A percentile compares a stretch with the other conserved stretches of the same genome.
phyloP scores from a whole-genome alignment of 139 green algal species.

The Chlamydomonas eustigma region DNA sequence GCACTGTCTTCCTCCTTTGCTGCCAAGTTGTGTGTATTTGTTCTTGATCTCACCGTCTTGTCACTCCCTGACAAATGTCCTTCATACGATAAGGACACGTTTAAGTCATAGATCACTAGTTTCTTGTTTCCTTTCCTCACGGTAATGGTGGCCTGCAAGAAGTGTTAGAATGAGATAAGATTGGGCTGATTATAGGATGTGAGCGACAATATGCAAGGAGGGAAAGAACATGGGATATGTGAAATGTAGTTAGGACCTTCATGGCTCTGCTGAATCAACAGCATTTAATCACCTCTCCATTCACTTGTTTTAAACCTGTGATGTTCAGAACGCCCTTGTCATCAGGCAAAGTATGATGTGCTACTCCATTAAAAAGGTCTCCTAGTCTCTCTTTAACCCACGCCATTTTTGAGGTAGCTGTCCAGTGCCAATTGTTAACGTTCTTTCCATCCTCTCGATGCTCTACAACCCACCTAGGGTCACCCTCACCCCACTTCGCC shows the following conservation, averaged over 20 bases:
- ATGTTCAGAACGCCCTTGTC: conserved; percentile 34
- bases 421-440: conserved; percentile 59
- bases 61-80: conserved; percentile 13
- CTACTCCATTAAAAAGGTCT: conserved; percentile 47
- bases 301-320: conserved; percentile 43
- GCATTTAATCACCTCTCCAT: conserved; percentile 66
- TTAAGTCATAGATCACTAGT: conserved; percentile 70
- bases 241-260: too few relatives aligned
- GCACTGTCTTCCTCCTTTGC: too few relatives aligned
- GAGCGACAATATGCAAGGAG: too few relatives aligned
- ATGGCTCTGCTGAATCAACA: too few relatives aligned
- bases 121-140: conserved; percentile 78
- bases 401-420: conserved; percentile 54
- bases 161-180: not conserved
- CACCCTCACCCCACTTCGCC: conserved; percentile 73
- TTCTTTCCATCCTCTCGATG: conserved; percentile 43
- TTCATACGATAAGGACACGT: conserved; percentile 61
- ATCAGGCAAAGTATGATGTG: conserved; percentile 2
- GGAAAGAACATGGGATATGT: too few relatives aligned
- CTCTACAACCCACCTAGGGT: conserved; percentile 48
- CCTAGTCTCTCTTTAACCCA: conserved; percentile 55
- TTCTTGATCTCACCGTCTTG: not conserved
- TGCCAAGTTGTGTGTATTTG: too few relatives aligned
- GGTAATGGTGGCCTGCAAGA: conserved; percentile 52
- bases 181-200: too few relatives aligned